Base-by-base conservation (phyloP, 306 rosid genomes). In the Lathyrus tuberosus region DNA sequence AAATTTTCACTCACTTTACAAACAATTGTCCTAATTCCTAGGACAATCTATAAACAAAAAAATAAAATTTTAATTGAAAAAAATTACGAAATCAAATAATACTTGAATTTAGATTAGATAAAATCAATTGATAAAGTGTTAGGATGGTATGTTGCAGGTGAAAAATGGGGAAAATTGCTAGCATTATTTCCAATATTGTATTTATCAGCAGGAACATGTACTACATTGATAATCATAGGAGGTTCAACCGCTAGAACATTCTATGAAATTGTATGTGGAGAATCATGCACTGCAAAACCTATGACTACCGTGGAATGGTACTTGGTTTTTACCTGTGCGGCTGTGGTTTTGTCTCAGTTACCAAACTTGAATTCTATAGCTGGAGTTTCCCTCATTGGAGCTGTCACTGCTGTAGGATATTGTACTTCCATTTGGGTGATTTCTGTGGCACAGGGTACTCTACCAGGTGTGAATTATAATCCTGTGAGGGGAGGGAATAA, bases 321-420 rank as follows among this genome's bases (percentile, higher is more conserved):
- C 70, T 62, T 84, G 3, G 85, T 81, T 10, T 84, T 84, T 62
- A 84, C 88, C 0, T 78, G 85, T 64, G 88, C 8, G 4, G 88
- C 88, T 5, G 88, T 84, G 72, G 42, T 84, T 2, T 43, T 84
- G 0, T 75, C 88, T 1, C 88, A 84, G 60, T 63, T 81, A 43
- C 88, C 88, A 2, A 84, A 81, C 67, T 60, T 84, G 83, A 84
- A 84, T 44, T 84, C 88, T 1, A 84, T 84, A 0, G 88, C 88
- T 7, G 88, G 88, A 7, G 31, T 84, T 0, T 84, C 88, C 3
- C 71, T 84, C 17, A 37, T 84, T 53, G 88, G 88, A 47, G 85
- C 88, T 11, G 37, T 84, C 69, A 84, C 88, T 2, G 88, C 88
- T 37, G 80, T 84, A 26, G 85, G 77, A 54, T 84, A 84, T 10